Evolutionary conservation across 148 eudicot genomes (phyloP).

Genomic region (Rhododendron mucronatum): DNA sequence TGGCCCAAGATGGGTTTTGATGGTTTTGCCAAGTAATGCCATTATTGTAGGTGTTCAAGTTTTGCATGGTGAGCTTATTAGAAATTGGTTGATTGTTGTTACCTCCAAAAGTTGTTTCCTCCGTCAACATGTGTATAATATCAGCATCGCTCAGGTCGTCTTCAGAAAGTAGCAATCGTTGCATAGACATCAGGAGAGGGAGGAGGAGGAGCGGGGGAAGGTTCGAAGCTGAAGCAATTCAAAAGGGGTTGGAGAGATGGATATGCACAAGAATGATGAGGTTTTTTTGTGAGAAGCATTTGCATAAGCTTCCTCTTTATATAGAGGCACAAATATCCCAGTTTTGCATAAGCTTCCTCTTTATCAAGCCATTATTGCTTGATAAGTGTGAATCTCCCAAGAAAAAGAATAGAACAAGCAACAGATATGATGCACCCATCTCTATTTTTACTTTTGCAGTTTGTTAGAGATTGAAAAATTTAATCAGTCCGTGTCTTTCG

Average conservation of each 20-base stretch:
- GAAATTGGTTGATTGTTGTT: neutral
- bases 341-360: neutral
- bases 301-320: neutral
- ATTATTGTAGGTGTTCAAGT: neutral
- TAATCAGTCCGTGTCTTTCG: no score
- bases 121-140: neutral
- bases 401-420: neutral
- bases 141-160: neutral
- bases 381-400: neutral
- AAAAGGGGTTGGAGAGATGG: neutral
- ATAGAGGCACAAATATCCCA: neutral
- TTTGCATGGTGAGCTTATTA: neutral
- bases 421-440: neutral
- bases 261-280: neutral
- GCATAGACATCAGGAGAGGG: neutral
- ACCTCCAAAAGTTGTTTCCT: conserved; percentile 2
- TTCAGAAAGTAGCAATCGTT: neutral
- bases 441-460: neutral
- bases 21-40: neutral
- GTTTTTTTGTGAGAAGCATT: neutral
- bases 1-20: neutral
- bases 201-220: neutral
- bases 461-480: no score
- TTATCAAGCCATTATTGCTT: neutral
- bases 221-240: neutral